Base-by-base conservation (phyloP, 2,329 filamentous ascomycete species). In the Alternaria sp. region DNA sequence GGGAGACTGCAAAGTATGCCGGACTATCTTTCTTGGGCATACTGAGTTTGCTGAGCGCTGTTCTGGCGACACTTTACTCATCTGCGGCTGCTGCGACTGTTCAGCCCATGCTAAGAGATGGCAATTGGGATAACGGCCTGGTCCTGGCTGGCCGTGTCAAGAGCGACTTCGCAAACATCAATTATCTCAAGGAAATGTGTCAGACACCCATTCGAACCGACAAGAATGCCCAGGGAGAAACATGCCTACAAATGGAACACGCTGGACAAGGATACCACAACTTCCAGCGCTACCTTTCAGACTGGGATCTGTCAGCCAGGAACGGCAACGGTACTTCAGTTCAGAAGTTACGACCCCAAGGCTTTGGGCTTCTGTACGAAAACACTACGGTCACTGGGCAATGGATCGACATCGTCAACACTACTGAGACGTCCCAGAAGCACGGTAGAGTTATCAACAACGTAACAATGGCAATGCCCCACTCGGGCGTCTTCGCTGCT, bases 401-500 rank as follows among this genome's bases (percentile, higher is more conserved):
- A 2, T 96, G 92, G 92, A 88, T 94, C 41, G 84, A 91, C 60
- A 80, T 84, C 9, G 79, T 84, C 33, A 83, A 92, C 59, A 85
- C 89, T 18, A 83, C 83, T 0, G 76, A 80, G 4, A 80, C 83
- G 0, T 90, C 85, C 5, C 74, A 82, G 5, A 74, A 83, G 11
- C 76, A 87, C 57, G 79, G 82, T 0, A 84, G 91, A 25, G 84
- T 91, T 41, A 82, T 95, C 71, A 92, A 94, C 75, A 94, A 94
- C 66, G 87, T 93, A 25, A 92, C 90, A 0, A 84, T 94, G 68
- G 91, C 91, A 0, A 90, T 94, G 86, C 92, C 92, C 0, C 92
- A 96, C 70, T 84, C 89, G 0, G 88, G 90, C 0, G 84, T 96
- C 0, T 88, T 91, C 33, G 79, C 83, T 12, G 92, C 92, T 1